Evolutionary conservation across 2,329 filamentous ascomycete genomes (phyloP).

Genomic region (Esteya vermicola): DNA sequence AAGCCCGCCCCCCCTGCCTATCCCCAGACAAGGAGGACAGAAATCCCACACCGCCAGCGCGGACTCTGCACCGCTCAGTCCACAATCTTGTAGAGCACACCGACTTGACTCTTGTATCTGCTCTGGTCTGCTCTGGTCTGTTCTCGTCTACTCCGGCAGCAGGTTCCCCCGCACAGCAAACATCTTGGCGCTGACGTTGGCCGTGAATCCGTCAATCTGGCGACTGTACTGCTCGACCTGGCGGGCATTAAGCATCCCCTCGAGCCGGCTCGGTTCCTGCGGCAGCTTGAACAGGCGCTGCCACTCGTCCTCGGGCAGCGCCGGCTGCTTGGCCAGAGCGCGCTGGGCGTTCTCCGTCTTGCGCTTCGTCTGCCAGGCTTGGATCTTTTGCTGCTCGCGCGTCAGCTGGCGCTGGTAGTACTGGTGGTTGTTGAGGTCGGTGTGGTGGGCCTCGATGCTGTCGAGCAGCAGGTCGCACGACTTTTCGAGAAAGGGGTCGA

Average conservation of each 20-base stretch:
- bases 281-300: conserved; percentile 96
- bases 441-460: conserved; percentile 95
- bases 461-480: conserved; percentile 93
- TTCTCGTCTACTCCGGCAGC: conserved; percentile 33
- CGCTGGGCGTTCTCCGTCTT: conserved; percentile 88
- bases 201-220: conserved; percentile 93
- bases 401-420: conserved; percentile 86
- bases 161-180: conserved; percentile 75
- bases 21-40: not conserved
- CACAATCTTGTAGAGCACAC: too few species aligned
- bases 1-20: too few species aligned
- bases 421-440: conserved; percentile 98
- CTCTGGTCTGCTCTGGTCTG: not conserved
- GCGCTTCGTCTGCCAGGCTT: conserved; percentile 91
- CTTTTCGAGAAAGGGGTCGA: conserved; percentile 97
- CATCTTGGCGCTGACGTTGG: conserved; percentile 89
- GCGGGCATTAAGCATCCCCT: conserved; percentile 86
- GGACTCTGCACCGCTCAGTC: not conserved
- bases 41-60: not conserved
- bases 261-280: conserved; percentile 80
- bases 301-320: conserved; percentile 94
- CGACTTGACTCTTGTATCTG: too few species aligned
- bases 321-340: conserved; percentile 71
- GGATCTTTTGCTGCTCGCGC: conserved; percentile 92
- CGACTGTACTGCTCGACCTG: conserved; percentile 97